These are phyloP conservation scores for Gossypium aridum DNA, from an alignment of 441 rosid genomes.

Conservation along the genomic window DNA sequence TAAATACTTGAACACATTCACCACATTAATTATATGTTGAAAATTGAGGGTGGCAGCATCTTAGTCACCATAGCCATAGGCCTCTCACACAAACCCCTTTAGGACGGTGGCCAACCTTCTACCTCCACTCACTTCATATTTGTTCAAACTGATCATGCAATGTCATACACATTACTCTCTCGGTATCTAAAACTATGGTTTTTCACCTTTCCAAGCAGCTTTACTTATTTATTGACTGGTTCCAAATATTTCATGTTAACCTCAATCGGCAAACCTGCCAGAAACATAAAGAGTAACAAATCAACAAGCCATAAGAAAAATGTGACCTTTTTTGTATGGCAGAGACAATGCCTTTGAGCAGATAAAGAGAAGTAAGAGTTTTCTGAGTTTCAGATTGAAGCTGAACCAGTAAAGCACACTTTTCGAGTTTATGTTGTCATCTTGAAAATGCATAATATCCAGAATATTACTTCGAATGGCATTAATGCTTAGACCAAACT, in stretches of 20 bases:
- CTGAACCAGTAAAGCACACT: not conserved
- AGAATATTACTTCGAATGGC: not conserved
- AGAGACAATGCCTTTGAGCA: not conserved
- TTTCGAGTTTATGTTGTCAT: not conserved
- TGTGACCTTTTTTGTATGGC: not conserved
- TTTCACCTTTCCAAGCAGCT: slow-evolving; percentile 76
- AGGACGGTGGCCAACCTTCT: not conserved
- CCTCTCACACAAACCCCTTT: not conserved
- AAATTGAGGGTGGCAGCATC: not conserved
- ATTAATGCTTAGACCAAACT: not conserved
- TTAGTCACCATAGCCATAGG: not conserved
- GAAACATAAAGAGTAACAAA: slow-evolving; percentile 2
- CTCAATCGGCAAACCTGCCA: slow-evolving; percentile 80
- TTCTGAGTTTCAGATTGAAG: not conserved
- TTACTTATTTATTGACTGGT: slow-evolving; percentile 70
- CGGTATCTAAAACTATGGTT: not conserved
- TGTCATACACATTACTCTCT: not conserved
- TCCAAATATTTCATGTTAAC: slow-evolving; percentile 71
- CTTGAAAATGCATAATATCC: not conserved
- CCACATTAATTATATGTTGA: not conserved
- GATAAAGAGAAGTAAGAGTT: not conserved
- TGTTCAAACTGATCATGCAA: not conserved
- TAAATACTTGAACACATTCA: not conserved
- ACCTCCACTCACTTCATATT: not conserved
- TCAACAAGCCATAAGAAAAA: not conserved